These are phyloP conservation scores for Vitis labrusca DNA, from an alignment of 164 flowering plant genomes.

Conservation along the genomic window DNA sequence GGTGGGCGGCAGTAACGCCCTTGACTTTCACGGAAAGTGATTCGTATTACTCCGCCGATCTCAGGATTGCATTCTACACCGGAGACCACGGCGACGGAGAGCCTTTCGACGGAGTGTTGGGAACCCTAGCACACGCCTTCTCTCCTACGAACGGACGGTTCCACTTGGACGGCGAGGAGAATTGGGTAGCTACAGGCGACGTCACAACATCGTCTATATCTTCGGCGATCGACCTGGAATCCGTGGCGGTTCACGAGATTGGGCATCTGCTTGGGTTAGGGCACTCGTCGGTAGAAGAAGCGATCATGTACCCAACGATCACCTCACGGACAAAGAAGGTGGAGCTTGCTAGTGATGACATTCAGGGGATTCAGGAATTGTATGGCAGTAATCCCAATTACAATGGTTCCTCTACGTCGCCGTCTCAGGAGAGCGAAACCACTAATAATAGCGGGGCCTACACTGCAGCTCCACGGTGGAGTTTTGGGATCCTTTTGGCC, in stretches of 20 bases:
- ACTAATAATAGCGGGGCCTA: constrained; percentile 23
- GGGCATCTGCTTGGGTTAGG: constrained; percentile 83
- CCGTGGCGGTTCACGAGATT: constrained; percentile 93
- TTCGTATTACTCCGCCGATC: constrained; percentile 33
- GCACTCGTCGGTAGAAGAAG: constrained; percentile 57
- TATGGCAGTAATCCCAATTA: constrained; percentile 60
- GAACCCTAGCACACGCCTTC: constrained; percentile 81
- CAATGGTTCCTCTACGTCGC: constrained; percentile 27
- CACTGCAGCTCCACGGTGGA: constrained; percentile 11
- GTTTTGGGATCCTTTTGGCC: constrained; percentile 1
- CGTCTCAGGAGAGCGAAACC: constrained; percentile 27
- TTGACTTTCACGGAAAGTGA: constrained; percentile 46
- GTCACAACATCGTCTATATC: constrained; percentile 6
- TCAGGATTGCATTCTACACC: constrained; percentile 54
- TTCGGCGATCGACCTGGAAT: constrained; percentile 65
- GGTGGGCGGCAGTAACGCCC: constrained; percentile 58
- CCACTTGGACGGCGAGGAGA: constrained; percentile 66
- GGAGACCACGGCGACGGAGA: constrained; percentile 83
- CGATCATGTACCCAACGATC: constrained; percentile 81
- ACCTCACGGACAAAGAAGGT: constrained; percentile 45
- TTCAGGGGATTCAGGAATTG: constrained; percentile 55
- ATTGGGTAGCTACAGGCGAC: constrained; percentile 53
- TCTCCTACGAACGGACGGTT: constrained; percentile 65
- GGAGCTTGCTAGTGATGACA: constrained; percentile 54
- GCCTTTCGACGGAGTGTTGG: constrained; percentile 72